Evolutionary conservation across 371 early-diverging fungal genomes (phyloP).

Genomic region (Mortierella sp.): DNA sequence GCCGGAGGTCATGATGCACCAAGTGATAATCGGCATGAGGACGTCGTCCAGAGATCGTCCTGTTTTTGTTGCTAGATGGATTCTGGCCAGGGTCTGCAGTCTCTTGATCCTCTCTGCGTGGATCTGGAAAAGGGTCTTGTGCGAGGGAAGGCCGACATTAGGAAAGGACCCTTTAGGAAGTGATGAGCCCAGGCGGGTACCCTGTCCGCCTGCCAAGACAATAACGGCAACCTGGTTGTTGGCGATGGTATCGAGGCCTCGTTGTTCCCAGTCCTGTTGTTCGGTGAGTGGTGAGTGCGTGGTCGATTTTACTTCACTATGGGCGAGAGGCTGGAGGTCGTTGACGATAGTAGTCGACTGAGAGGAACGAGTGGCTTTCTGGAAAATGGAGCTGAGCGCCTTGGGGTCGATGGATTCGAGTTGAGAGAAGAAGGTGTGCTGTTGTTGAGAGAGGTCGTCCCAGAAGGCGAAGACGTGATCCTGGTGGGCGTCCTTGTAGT

Average conservation of each 20-base stretch:
- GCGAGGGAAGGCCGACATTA: constrained; percentile 73
- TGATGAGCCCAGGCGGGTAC: constrained; percentile 70
- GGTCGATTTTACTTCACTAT: constrained; percentile 59
- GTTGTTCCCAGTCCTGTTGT: constrained; percentile 59
- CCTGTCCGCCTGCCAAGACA: constrained; percentile 75
- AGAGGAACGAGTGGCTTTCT: constrained; percentile 56
- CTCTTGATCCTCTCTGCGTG: constrained; percentile 82
- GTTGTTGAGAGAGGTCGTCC: constrained; percentile 59
- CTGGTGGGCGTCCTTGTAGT: constrained; percentile 67
- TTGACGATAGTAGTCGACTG: constrained; percentile 10
- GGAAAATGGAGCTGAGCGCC: constrained; percentile 66
- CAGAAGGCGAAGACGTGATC: constrained; percentile 72
- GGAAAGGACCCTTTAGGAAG: constrained; percentile 75
- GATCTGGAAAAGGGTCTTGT: constrained; percentile 82
- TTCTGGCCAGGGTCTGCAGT: constrained; percentile 66
- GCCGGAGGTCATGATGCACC: constrained; percentile 89
- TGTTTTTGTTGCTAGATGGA: constrained; percentile 8
- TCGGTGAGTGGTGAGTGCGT: constrained; percentile 22
- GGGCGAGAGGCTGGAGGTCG: constrained; percentile 61
- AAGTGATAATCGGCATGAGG: constrained; percentile 70
- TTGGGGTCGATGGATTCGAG: constrained; percentile 64
- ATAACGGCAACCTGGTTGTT: constrained; percentile 68
- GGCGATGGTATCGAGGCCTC: constrained; percentile 66
- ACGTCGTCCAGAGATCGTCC: constrained; percentile 23
- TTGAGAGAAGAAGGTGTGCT: constrained; percentile 57